A percentile compares a stretch with the other conserved stretches of the same genome.
These are phyloP conservation scores for Scleromitrula shiraiana DNA, from an alignment of 2,329 filamentous ascomycete species.

Conservation along the genomic window DNA sequence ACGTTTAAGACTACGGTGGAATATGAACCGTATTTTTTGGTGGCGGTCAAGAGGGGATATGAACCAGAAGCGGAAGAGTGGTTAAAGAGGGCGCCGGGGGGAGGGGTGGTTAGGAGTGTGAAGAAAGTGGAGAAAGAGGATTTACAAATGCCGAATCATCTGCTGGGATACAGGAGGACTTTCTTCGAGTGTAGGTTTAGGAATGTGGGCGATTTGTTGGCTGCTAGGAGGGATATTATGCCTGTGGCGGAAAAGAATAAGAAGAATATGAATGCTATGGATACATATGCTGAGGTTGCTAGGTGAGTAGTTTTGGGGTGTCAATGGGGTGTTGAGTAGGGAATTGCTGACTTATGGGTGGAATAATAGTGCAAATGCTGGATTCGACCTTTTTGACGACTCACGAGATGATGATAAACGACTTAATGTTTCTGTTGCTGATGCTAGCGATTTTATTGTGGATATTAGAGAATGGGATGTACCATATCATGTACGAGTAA, in stretches of 20 bases:
- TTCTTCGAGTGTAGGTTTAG: slow-evolving; percentile 82
- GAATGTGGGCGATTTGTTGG: slow-evolving; percentile 79
- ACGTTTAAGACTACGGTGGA: slow-evolving; percentile 93
- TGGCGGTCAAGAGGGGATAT: slow-evolving; percentile 79
- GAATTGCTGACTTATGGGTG: slow-evolving; percentile 22
- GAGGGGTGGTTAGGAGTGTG: slow-evolving; percentile 73
- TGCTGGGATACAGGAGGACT: slow-evolving; percentile 81
- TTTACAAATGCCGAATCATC: slow-evolving; percentile 87
- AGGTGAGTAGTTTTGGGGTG: slow-evolving; percentile 51
- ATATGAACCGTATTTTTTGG: slow-evolving; percentile 93
- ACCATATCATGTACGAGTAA: slow-evolving; percentile 96
- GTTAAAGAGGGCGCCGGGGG: slow-evolving; percentile 68
- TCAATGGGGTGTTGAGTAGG: neutral
- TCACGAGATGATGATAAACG: slow-evolving; percentile 71
- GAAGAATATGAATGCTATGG: slow-evolving; percentile 93
- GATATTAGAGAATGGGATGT: slow-evolving; percentile 99
- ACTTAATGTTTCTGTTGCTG: slow-evolving; percentile 65
- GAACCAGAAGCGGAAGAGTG: slow-evolving; percentile 96
- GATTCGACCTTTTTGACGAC: slow-evolving; percentile 94
- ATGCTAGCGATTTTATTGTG: slow-evolving; percentile 94
- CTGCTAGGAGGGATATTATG: slow-evolving; percentile 75
- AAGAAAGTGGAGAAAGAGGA: slow-evolving; percentile 85
- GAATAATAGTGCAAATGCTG: slow-evolving; percentile 56
- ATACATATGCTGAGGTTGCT: slow-evolving; percentile 94
- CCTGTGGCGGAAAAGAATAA: slow-evolving; percentile 95